Base-by-base conservation (phyloP, 164 flowering plant genomes). In the Annona squamosa region DNA sequence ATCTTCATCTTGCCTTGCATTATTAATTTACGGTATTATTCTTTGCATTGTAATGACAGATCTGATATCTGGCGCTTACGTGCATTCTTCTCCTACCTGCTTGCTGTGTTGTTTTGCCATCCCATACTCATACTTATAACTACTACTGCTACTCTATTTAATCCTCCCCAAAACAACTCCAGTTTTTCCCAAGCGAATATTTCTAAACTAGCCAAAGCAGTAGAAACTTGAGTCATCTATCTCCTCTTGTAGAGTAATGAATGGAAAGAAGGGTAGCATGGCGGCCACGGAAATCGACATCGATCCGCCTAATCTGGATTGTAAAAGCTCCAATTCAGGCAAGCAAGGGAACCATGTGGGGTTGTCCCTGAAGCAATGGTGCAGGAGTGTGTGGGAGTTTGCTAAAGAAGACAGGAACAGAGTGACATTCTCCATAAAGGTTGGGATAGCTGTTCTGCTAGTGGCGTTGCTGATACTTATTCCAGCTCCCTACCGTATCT, bases 391-490 rank as follows among this genome's bases (percentile, higher is more conserved):
- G 6, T 84, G 89, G 91, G 81, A 81, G 42, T 89, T 89, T 75
- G 72, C 80, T 81, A 85, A 77, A 71, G 97, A 87, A 79, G 96
- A 90, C 71, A 76, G 46, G 13, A 84, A 86, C 74, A 87, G 93
- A 75, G 86, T 90, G 4, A 84, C 63, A 78, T 92, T 89, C 77
- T 79, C 96, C 37, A 46, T 91, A 3, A 92, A 92, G 81, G 94
- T 88, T 18, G 96, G 96, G 1, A 77, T 92, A 4, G 90, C 96
- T 65, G 90, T 89, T 70, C 82, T 91, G 1, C 84, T 89, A 3
- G 93, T 89, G 74, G 87, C 98, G 10, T 77, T 89, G 81, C 89
- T 92, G 56, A 87, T 88, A 71, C 83, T 92, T 18, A 67, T 87
- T 78, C 79, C 71, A 68, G 90, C 87, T 66, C 90, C 96, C 67